Percentiles rank a stretch among this genome's conserved stretches.
phyloP scores from a whole-genome alignment of 2,329 filamentous ascomycete genomes.

The Cladosporium austrohemisphaericum region DNA sequence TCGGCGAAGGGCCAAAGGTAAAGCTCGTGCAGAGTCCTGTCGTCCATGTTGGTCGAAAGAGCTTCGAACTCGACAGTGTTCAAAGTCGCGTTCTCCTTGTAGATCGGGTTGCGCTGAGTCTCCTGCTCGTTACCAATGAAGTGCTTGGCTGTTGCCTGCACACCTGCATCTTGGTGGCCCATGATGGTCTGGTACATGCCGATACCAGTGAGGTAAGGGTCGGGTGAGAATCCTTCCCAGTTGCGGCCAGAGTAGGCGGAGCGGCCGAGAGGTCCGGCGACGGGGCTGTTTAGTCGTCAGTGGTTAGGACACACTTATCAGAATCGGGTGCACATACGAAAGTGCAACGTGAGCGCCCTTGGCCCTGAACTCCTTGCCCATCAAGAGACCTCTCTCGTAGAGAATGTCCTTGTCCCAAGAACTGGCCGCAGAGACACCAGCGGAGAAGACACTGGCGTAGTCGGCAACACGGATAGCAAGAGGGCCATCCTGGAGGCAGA shows the following conservation, averaged over 20 bases:
- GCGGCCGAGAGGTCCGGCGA: constrained; percentile 35
- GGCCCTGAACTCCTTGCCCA: constrained; percentile 31
- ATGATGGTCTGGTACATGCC: constrained; percentile 48
- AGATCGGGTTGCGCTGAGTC: constrained; percentile 12
- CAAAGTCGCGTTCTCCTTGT: constrained; percentile 6
- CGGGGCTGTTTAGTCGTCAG: constrained; percentile 39
- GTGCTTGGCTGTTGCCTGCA: constrained; percentile 22
- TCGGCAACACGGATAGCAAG: constrained; percentile 25
- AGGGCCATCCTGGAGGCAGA: constrained; percentile 81
- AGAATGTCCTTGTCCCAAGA: constrained; percentile 73
- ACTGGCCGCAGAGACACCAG: constrained; percentile 77
- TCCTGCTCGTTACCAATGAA: constrained; percentile 17
- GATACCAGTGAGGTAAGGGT: constrained; percentile 58
- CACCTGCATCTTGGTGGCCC: constrained; percentile 45
- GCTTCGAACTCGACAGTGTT: constrained; percentile 23
- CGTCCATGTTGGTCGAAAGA: constrained; percentile 35
- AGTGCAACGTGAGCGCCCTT: constrained; percentile 52
- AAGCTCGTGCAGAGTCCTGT: constrained; percentile 26
- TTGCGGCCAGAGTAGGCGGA: constrained; percentile 17
- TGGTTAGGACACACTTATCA: background rate
- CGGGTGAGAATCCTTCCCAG: constrained; percentile 61
- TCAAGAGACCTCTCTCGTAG: constrained; percentile 37
- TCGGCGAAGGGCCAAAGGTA: constrained; percentile 26
- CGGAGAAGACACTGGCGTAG: constrained; percentile 64
- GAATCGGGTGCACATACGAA: background rate